Conservation (phyloP, 2,329 filamentous ascomycete species). For the Venturia oleaginea region DNA sequence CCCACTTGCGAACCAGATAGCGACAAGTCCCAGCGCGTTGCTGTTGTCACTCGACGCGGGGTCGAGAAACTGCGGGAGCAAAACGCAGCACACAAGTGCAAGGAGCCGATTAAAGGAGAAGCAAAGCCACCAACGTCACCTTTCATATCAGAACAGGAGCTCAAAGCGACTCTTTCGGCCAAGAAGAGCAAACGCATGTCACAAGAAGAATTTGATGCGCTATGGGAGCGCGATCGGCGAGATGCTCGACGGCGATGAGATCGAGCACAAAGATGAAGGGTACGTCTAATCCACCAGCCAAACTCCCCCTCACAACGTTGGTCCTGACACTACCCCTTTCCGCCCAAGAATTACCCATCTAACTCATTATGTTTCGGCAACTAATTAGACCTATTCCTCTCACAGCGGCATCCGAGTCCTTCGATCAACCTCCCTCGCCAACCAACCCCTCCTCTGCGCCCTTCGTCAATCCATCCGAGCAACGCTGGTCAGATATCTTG, state of each 20-base stretch:
- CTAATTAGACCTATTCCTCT: slow-evolving; percentile 78
- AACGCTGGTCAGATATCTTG: slow-evolving; percentile 75
- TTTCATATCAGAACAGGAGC: slow-evolving; percentile 60
- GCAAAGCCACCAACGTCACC: slow-evolving; percentile 50
- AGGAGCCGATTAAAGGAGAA: slow-evolving; percentile 55
- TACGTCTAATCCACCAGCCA: slow-evolving; percentile 38
- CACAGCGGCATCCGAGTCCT: slow-evolving; percentile 66
- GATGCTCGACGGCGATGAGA: slow-evolving; percentile 53
- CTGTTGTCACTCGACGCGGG: slow-evolving; percentile 77
- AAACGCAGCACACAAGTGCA: slow-evolving; percentile 84
- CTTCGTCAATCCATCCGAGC: slow-evolving; percentile 68
- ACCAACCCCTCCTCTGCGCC: slow-evolving; percentile 77
- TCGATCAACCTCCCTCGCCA: slow-evolving; percentile 81
- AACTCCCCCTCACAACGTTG: slow-evolving; percentile 23
- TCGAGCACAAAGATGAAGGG: slow-evolving; percentile 47
- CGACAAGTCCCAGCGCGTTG: slow-evolving; percentile 79
- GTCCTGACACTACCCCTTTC: slow-evolving; percentile 19
- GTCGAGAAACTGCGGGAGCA: slow-evolving; percentile 79
- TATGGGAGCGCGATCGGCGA: slow-evolving; percentile 70
- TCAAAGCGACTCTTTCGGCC: slow-evolving; percentile 67
- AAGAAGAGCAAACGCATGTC: slow-evolving; percentile 76
- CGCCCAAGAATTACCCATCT: slow-evolving; percentile 13
- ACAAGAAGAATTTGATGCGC: slow-evolving; percentile 82
- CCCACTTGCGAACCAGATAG: slow-evolving; percentile 93
- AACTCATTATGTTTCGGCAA: slow-evolving; percentile 31